phyloP scores from a whole-genome alignment of 2,329 filamentous ascomycete genomes.

The Metarhizium robertsii region DNA sequence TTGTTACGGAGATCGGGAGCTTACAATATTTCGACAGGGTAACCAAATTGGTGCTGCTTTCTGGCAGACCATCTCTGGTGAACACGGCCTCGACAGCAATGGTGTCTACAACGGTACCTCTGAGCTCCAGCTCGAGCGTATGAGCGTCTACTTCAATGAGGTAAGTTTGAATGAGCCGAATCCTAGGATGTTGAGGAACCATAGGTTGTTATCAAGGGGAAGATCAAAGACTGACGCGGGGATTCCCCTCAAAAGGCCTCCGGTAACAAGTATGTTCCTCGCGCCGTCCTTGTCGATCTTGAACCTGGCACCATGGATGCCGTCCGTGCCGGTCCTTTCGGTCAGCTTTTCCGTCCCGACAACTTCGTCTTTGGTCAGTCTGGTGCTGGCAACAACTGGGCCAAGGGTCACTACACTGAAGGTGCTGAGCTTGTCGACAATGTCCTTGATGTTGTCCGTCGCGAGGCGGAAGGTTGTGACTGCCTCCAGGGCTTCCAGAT shows the following conservation, averaged over 20 bases:
- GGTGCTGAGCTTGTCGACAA: conserved; percentile 98
- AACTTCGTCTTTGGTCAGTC: conserved; percentile 99
- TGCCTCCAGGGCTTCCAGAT: conserved; percentile 99
- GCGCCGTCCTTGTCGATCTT: conserved; percentile 97
- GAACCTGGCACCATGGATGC: conserved; percentile 99
- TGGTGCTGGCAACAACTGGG: conserved; percentile 99
- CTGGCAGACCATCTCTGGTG: conserved; percentile 84
- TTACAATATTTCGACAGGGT: conserved; percentile 55
- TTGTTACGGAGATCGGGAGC: conserved; percentile 12
- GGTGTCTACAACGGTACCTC: conserved; percentile 98
- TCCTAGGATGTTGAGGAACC: background rate
- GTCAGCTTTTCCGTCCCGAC: conserved; percentile 98
- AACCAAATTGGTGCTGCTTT: conserved; percentile 99
- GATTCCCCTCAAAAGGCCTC: conserved; percentile 54
- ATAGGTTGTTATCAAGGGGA: background rate
- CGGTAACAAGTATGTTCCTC: conserved; percentile 98
- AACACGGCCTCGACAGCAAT: conserved; percentile 95
- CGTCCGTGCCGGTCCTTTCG: conserved; percentile 95
- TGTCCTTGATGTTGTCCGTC: conserved; percentile 95
- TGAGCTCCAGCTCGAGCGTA: conserved; percentile 98
- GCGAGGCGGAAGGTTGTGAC: conserved; percentile 97
- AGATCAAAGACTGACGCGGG: background rate
- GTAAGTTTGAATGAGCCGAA: conserved; percentile 23
- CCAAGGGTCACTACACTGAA: conserved; percentile 99
- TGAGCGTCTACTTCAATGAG: conserved; percentile 98